Base-by-base conservation (phyloP, 1,284 basidiomycete species). In the Cryptococcus sp. region DNA sequence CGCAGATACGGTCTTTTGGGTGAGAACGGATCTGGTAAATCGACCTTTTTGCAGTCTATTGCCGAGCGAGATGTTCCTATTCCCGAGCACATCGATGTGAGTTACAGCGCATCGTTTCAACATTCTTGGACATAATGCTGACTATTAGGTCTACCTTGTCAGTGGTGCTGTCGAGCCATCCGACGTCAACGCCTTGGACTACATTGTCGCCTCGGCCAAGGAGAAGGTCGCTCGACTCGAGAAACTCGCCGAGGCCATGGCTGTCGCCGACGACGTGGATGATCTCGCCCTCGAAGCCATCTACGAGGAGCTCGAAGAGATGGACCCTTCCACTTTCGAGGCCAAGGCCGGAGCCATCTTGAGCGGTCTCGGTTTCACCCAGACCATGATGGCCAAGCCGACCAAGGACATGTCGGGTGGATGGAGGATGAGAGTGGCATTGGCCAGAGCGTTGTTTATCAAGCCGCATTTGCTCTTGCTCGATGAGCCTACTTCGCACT, bases 381-480 rank as follows among this genome's bases (percentile, higher is more conserved):
- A 81, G 66, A 71, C 78, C 49, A 97, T 97, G 94, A 97, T 97
- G 93, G 81, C 80, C 71, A 90, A 88, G 73, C 87, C 93, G 14
- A 97, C 94, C 47, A 94, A 92, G 76, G 94, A 97, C 73, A 95
- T 98, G 90, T 87, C 84, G 65, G 94, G 93, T 82, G 93, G 93
- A 67, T 97, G 94, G 94, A 82, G 94, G 56, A 97, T 97, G 94
- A 85, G 95, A 72, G 93, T 98, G 53, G 88, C 95, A 14, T 84
- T 98, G 43, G 94, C 94, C 23, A 82, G 93, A 55, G 94, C 94
- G 1, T 79, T 98, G 45, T 97, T 98, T 76, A 77, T 97, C 73
- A 97, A 95, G 77, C 93, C 94, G 5, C 94, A 98, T 77, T 75
- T 97, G 22, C 79, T 97, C 24, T 77, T 97, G 28, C 82, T 97